Base-by-base conservation (phyloP, 176 grass and related monocot genomes). In the Triticum dicoccoides region DNA sequence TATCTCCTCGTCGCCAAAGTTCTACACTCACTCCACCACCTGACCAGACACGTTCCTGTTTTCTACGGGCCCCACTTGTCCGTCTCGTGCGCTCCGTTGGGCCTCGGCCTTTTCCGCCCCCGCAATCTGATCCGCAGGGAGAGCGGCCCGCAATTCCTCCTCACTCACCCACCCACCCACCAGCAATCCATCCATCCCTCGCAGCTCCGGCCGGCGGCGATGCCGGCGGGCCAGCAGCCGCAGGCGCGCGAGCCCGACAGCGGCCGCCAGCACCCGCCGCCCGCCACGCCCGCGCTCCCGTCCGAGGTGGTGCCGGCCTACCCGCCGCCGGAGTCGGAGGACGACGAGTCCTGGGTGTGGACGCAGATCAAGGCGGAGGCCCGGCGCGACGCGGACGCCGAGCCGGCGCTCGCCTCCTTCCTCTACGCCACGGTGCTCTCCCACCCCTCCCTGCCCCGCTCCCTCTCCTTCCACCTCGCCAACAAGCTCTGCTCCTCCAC, bases 401-500 rank as follows among this genome's bases (percentile, higher is more conserved):
- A 98, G 83, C 95, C 95, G 82, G 93, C 92, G 56, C 87, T 95
- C 2, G 96, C 96, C 10, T 94, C 91, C n/a, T 98, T 86, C 92
- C 96, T 98, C 70, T 95, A 98, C 79, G 93, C 96, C 79, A 95
- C 96, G 21, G 91, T 98, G 45, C 88, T 98, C 38, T 92, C 96
- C 73, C 96, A 98, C 86, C 93, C 91, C 3, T 98, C 93, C n/a
- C 91, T 98, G 13, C 69, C 88, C 4, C 86, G 96, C 2, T 98
- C 96, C 35, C 93, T 98, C 82, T 89, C 93, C 65, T 98, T 98
- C 88, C 96, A 96, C 86, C 96, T 98, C 78, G 93, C 96, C 69
- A 98, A 98, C 84, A 98, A 98, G 90, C 90, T 96, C 52, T 92
- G 91, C 90, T 98, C 96, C 86, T 95, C 93, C 52, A 98, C 93